Conservation (phyloP, 139 green algal genomes). For the Coelastrella sp. region DNA sequence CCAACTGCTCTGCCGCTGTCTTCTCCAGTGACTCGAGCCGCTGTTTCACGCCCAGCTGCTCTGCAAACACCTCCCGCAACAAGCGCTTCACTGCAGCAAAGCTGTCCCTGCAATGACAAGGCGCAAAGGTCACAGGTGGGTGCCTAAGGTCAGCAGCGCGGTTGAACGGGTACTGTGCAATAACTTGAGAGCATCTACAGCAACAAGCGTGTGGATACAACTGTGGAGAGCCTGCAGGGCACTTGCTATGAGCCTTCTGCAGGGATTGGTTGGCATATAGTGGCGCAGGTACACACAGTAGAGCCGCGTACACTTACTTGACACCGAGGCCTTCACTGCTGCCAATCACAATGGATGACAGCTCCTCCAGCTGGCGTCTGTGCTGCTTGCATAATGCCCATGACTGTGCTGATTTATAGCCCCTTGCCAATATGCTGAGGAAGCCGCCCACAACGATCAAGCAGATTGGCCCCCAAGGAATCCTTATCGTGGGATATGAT, state of each 20-base stretch:
- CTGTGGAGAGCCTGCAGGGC: background rate
- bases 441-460: too few relatives aligned
- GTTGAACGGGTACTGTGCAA: too few relatives aligned
- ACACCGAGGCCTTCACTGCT: background rate
- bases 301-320: background rate
- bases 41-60: conserved; percentile 53
- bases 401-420: too few relatives aligned
- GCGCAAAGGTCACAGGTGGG: too few relatives aligned
- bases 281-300: too few relatives aligned
- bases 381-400: background rate
- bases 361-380: background rate
- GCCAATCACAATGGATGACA: background rate
- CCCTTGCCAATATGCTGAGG: too few relatives aligned
- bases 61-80: conserved; percentile 60
- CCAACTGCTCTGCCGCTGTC: background rate
- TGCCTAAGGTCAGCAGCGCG: too few relatives aligned
- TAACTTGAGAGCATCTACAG: too few relatives aligned
- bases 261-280: too few relatives aligned
- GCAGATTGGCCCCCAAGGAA: too few relatives aligned
- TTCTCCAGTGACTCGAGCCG: conserved; percentile 54
- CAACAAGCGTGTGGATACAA: background rate
- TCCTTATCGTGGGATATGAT: too few relatives aligned
- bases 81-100: conserved; percentile 59
- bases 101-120: conserved; percentile 42
- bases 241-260: too few relatives aligned